phyloP scores from a whole-genome alignment of 2,329 filamentous ascomycete genomes.

The Incumbomyces delicatus region DNA sequence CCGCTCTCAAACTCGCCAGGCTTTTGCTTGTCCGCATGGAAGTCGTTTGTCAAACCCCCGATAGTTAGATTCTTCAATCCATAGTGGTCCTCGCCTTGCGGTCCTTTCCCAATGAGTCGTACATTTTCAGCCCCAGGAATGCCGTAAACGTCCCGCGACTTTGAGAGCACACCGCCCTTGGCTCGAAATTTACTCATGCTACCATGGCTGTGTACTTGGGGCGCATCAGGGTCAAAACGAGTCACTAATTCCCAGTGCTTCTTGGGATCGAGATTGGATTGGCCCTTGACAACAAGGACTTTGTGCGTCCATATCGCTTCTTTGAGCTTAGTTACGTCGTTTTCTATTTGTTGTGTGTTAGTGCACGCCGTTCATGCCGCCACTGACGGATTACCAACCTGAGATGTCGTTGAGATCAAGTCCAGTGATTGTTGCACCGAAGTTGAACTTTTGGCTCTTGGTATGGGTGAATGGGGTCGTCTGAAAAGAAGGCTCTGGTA shows the following conservation, averaged over 20 bases:
- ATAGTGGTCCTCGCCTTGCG: constrained; percentile 37
- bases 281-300: constrained; percentile 35
- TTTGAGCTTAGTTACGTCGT: constrained; percentile 28
- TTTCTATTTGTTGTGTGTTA: constrained; percentile 19
- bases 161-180: constrained; percentile 31
- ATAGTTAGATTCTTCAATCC: constrained; percentile 32
- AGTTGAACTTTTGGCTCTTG: constrained; percentile 23
- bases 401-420: constrained; percentile 31
- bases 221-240: constrained; percentile 34
- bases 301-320: constrained; percentile 37
- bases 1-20: constrained; percentile 31
- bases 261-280: constrained; percentile 31
- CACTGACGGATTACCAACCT: constrained; percentile 6
- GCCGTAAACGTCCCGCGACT: constrained; percentile 26
- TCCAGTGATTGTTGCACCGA: constrained; percentile 29
- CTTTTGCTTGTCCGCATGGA: constrained; percentile 27
- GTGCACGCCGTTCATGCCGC: not conserved
- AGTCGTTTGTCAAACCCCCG: constrained; percentile 27
- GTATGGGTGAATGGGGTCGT: constrained; percentile 6
- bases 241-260: constrained; percentile 40
- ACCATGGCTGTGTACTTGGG: constrained; percentile 35
- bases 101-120: constrained; percentile 37
- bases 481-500: constrained; percentile 11
- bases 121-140: constrained; percentile 38
- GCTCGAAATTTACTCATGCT: constrained; percentile 33